These are phyloP conservation scores for Xylariaceae sp. DNA, from an alignment of 2,329 filamentous ascomycete species.

Conservation along the genomic window DNA sequence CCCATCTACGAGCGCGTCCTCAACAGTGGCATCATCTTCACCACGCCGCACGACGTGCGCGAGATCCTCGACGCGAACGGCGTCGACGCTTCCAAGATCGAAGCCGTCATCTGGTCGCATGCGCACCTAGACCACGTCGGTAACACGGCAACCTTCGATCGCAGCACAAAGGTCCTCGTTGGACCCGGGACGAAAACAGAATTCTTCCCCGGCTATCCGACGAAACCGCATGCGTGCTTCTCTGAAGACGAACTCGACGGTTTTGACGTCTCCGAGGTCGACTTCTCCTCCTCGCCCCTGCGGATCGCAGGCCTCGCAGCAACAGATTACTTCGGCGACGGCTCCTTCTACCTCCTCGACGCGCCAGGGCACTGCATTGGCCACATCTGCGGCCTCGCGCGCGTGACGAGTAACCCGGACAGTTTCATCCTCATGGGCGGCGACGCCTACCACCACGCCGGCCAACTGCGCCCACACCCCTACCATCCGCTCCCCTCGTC, in stretches of 20 bases:
- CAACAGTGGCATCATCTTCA: neutral
- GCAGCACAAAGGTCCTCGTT: conserved; percentile 21
- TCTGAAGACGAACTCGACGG: conserved; percentile 21
- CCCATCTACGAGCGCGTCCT: neutral
- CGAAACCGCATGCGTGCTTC: conserved; percentile 11
- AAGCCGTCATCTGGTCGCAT: conserved; percentile 27
- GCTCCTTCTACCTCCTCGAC: conserved; percentile 28
- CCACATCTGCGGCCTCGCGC: conserved; percentile 25
- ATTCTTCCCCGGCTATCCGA: conserved; percentile 23
- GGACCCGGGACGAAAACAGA: conserved; percentile 17
- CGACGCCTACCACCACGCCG: conserved; percentile 23
- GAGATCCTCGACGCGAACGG: conserved; percentile 23
- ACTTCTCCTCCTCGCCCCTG: conserved; percentile 20
- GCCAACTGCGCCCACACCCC: conserved; percentile 21
- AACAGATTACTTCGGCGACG: conserved; percentile 26
- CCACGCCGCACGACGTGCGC: conserved; percentile 18
- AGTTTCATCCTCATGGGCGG: conserved; percentile 28
- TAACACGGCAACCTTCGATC: conserved; percentile 21
- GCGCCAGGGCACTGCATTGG: conserved; percentile 26
- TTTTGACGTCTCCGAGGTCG: conserved; percentile 21
- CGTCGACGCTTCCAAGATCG: conserved; percentile 21
- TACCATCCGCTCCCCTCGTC: conserved; percentile 26
- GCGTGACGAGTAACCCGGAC: conserved; percentile 29
- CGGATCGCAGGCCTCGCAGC: conserved; percentile 22
- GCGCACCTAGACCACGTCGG: conserved; percentile 26